Percentiles rank a stretch among this genome's conserved stretches.
These are phyloP conservation scores for Picea sitchensis DNA, from an alignment of 75 land plant species.

Conservation along the genomic window DNA sequence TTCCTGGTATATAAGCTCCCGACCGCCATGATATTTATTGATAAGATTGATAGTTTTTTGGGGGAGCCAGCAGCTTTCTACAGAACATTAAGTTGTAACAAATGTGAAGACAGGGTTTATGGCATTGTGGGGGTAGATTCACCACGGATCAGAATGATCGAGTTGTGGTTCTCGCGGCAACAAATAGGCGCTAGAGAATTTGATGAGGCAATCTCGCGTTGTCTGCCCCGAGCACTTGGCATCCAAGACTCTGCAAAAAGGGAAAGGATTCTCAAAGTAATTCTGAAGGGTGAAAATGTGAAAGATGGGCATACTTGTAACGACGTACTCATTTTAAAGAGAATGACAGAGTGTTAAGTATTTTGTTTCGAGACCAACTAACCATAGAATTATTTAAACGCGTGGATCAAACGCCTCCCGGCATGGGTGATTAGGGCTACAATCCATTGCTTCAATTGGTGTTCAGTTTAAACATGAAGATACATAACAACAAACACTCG, in stretches of 20 bases:
- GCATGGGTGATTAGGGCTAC: too few species aligned
- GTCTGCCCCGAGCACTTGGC: constrained; percentile 53
- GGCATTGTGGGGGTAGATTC: constrained; percentile 57
- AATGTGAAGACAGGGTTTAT: constrained; percentile 63
- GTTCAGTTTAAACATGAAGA: too few species aligned
- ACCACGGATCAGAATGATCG: constrained; percentile 57
- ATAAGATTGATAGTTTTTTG: constrained; percentile 44
- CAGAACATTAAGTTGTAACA: constrained; percentile 48
- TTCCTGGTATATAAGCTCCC: too few species aligned
- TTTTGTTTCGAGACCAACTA: too few species aligned
- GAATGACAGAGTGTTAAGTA: too few species aligned
- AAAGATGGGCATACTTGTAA: neutral
- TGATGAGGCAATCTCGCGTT: constrained; percentile 47
- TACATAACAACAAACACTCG: too few species aligned
- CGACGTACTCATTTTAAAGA: too few species aligned
- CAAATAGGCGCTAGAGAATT: constrained; percentile 54
- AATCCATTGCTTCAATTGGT: too few species aligned
- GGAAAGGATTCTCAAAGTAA: constrained; percentile 34
- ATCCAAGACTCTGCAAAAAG: constrained; percentile 36
- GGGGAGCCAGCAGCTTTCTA: constrained; percentile 35
- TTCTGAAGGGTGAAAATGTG: constrained; percentile 40
- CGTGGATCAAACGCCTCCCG: too few species aligned
- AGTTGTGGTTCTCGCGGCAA: constrained; percentile 56
- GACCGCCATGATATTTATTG: neutral
- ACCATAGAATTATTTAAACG: too few species aligned